Evolutionary conservation across 768 basidiomycete species (phyloP).

Genomic region (Coprinopsis strossmayeri): DNA sequence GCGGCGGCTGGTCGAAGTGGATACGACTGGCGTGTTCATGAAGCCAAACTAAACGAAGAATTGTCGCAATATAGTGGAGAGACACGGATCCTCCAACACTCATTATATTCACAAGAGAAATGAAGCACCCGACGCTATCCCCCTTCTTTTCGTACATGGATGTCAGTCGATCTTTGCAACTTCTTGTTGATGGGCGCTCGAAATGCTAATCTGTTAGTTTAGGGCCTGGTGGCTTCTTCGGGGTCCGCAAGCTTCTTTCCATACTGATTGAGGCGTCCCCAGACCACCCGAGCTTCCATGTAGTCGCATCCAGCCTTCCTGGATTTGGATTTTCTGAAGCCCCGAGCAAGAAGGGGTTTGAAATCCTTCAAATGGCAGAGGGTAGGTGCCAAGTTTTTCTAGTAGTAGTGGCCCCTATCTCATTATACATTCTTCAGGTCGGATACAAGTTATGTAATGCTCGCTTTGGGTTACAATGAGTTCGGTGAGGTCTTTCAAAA

Average conservation of each 20-base stretch:
- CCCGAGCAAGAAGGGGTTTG: conserved; percentile 47
- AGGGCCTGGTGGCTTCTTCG: conserved; percentile 52
- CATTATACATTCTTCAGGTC: not conserved
- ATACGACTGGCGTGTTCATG: conserved; percentile 51
- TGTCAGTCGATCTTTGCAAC: conserved; percentile 24
- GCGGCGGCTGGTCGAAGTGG: conserved; percentile 31
- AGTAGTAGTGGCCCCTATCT: not conserved
- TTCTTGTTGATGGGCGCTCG: not conserved
- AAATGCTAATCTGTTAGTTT: too few species aligned
- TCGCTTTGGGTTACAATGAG: conserved; percentile 38
- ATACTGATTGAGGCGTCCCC: conserved; percentile 36
- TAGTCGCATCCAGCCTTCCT: conserved; percentile 53
- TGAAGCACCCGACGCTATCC: conserved; percentile 34
- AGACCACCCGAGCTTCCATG: conserved; percentile 52
- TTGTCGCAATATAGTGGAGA: conserved; percentile 54
- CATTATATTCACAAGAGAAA: conserved; percentile 58
- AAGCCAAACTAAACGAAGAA: conserved; percentile 42
- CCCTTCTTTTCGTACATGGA: conserved; percentile 42
- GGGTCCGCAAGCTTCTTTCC: conserved; percentile 46
- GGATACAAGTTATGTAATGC: conserved; percentile 42
- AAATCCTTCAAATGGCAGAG: conserved; percentile 39
- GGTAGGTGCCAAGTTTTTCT: too few species aligned
- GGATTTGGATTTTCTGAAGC: conserved; percentile 59
- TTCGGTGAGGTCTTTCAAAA: too few species aligned
- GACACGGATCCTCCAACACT: conserved; percentile 35